Evolutionary conservation across 2,329 filamentous ascomycete genomes (phyloP).

Genomic region (Fusarium solani-melongenae): DNA sequence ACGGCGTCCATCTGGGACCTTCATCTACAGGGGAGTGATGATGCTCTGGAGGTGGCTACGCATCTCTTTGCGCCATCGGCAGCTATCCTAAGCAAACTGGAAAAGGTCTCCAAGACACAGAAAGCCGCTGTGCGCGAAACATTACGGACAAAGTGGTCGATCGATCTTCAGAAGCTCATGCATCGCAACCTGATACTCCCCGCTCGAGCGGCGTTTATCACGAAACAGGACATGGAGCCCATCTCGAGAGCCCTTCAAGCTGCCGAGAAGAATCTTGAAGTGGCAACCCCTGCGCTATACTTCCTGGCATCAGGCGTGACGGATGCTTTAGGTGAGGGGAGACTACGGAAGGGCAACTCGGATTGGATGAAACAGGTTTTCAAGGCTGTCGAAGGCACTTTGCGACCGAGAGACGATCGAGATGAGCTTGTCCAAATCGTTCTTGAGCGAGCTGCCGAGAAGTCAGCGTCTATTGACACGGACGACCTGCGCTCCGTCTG

Average conservation of each 20-base stretch:
- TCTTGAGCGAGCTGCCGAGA: constrained; percentile 44
- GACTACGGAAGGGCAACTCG: constrained; percentile 48
- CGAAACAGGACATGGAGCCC: constrained; percentile 54
- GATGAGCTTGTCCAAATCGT: constrained; percentile 46
- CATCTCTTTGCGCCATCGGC: constrained; percentile 55
- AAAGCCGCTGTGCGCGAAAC: constrained; percentile 16
- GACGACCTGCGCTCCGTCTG: constrained; percentile 57
- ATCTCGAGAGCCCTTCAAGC: constrained; percentile 55
- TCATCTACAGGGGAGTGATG: constrained; percentile 61
- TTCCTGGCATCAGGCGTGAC: constrained; percentile 51
- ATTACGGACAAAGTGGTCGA: constrained; percentile 53
- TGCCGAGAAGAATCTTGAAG: constrained; percentile 48
- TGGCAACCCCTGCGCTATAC: constrained; percentile 59
- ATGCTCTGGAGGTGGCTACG: constrained; percentile 60
- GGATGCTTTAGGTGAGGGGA: constrained; percentile 38
- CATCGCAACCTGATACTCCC: constrained; percentile 64
- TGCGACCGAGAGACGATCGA: constrained; percentile 40
- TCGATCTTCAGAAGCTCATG: constrained; percentile 61
- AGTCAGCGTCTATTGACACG: constrained; percentile 51
- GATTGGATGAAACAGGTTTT: constrained; percentile 54
- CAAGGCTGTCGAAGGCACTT: constrained; percentile 44
- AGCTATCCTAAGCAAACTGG: constrained; percentile 55
- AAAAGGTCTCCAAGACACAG: constrained; percentile 41
- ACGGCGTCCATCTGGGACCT: constrained; percentile 63
- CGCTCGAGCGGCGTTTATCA: constrained; percentile 59